These are phyloP conservation scores for Amanita muscaria DNA, from an alignment of 768 basidiomycete species.

Conservation along the genomic window DNA sequence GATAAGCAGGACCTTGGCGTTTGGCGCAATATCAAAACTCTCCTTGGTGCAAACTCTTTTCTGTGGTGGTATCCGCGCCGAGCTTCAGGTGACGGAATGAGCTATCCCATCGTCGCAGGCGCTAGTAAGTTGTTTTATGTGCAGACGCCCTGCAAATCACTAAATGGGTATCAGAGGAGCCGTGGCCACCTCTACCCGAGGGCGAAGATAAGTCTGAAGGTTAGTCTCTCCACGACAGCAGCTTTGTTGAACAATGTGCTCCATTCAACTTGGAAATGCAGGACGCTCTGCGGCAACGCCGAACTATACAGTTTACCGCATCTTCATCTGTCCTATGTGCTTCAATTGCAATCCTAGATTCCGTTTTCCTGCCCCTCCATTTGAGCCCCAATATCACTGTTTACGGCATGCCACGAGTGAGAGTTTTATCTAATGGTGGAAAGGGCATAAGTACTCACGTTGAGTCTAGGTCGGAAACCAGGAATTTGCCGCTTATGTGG, in stretches of 20 bases:
- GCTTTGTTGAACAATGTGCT: background rate
- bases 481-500: no score
- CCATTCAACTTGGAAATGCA: background rate
- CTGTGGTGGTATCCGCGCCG: constrained; percentile 80
- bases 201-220: background rate
- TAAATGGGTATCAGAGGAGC: background rate
- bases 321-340: no score
- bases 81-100: constrained; percentile 66
- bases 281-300: background rate
- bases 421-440: no score
- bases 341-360: no score
- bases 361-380: no score
- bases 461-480: no score
- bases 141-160: constrained; percentile 9
- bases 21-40: constrained; percentile 62
- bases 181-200: background rate
- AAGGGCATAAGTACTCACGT: no score
- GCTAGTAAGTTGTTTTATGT: constrained; percentile 67
- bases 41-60: constrained; percentile 67
- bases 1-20: constrained; percentile 64
- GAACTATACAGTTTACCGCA: constrained; percentile 1
- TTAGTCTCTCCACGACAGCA: background rate
- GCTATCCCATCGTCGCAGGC: constrained; percentile 58
- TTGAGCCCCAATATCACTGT: no score
- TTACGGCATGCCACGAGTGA: no score